phyloP scores from a whole-genome alignment of 208 protist genomes.

The Leishmania braziliensis region DNA sequence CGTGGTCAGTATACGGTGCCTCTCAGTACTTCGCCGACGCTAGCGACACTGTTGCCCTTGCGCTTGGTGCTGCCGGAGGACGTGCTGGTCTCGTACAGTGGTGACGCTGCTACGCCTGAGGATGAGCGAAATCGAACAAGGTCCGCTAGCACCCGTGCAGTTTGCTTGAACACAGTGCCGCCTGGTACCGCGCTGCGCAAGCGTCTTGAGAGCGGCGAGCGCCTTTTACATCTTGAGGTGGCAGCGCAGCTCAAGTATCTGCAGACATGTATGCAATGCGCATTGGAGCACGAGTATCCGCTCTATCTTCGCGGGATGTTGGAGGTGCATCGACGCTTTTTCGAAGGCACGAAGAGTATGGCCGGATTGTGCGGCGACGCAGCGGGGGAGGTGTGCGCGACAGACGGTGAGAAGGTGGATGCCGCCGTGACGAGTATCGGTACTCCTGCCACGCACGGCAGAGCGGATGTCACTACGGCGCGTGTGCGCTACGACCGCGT shows the following conservation, averaged over 20 bases:
- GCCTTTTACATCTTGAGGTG: constrained; percentile 16
- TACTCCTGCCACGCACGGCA: background rate
- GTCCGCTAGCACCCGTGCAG: background rate
- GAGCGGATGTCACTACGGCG: background rate
- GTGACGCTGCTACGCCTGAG: background rate
- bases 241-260: constrained; percentile 10
- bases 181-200: background rate
- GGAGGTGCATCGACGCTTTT: constrained; percentile 10
- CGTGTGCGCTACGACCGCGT: background rate
- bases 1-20: background rate
- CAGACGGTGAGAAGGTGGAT: background rate
- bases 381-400: background rate
- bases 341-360: background rate
- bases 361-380: background rate
- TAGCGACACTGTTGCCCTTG: background rate
- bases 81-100: constrained; percentile 13
- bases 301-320: constrained; percentile 22
- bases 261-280: constrained; percentile 21
- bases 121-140: background rate
- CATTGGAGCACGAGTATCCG: constrained; percentile 22
- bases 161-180: background rate
- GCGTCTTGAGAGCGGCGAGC: constrained; percentile 11
- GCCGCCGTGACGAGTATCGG: background rate
- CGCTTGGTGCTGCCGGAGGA: background rate
- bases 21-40: background rate